phyloP scores from a whole-genome alignment of 225 moss, liverwort and hornwort genomes.

The Climacium dendroides region DNA sequence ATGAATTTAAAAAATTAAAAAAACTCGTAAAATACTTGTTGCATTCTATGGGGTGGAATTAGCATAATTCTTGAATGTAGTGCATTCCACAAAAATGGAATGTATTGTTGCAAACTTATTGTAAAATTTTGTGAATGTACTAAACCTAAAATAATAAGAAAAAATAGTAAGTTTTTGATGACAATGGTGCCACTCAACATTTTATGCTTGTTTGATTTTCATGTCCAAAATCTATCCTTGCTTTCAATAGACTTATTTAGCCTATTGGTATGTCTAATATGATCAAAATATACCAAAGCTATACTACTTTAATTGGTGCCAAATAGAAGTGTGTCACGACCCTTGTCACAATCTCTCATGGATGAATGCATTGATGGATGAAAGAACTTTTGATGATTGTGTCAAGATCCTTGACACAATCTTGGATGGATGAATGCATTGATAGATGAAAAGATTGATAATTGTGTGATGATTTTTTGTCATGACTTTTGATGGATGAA shows the following conservation, averaged over 20 bases:
- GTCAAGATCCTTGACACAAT: too few species aligned
- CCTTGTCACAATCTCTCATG: too few species aligned
- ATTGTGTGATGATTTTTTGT: too few species aligned
- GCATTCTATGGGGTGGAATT: not conserved
- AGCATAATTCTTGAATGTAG: not conserved
- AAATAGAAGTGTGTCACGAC: too few species aligned
- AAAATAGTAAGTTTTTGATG: not conserved
- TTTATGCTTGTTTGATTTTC: not conserved
- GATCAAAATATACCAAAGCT: not conserved
- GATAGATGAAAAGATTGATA: too few species aligned
- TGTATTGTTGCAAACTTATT: not conserved
- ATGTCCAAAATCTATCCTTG: not conserved
- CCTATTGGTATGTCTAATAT: not conserved
- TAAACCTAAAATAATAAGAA: not conserved
- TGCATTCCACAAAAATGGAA: not conserved
- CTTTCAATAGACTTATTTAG: not conserved
- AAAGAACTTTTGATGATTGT: too few species aligned
- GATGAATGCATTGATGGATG: too few species aligned
- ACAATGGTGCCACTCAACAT: not conserved
- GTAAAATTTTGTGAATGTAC: accelerated
- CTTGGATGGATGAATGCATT: too few species aligned
- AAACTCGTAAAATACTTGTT: not conserved
- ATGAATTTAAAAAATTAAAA: too few species aligned
- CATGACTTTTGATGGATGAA: too few species aligned
- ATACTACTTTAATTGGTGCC: not conserved